Evolutionary conservation across 176 grass and related monocot species (phyloP).

Genomic region (Alloteropsis semialata): DNA sequence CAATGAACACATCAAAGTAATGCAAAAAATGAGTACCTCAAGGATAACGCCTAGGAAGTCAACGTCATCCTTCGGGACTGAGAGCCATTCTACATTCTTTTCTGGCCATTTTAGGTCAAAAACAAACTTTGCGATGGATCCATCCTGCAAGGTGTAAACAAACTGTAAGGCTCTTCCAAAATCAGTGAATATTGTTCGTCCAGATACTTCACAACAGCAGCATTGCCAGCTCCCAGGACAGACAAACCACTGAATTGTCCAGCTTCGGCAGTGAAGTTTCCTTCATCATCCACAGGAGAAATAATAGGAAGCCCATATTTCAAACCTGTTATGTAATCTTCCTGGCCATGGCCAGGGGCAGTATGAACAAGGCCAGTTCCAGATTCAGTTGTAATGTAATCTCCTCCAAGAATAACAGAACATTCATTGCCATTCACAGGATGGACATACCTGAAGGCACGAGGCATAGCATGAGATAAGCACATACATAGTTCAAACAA

Average conservation of each 20-base stretch:
- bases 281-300: slow-evolving; percentile 94
- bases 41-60: slow-evolving; percentile 76
- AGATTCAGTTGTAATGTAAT: slow-evolving; percentile 96
- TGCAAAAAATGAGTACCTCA: slow-evolving; percentile 50
- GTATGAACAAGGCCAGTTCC: slow-evolving; percentile 99
- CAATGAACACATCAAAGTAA: background rate
- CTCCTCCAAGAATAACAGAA: slow-evolving; percentile 86
- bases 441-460: slow-evolving; percentile 69
- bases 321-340: slow-evolving; percentile 89
- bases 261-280: slow-evolving; percentile 88
- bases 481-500: background rate
- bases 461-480: slow-evolving; percentile 25
- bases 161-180: slow-evolving; percentile 92
- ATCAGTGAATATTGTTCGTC: slow-evolving; percentile 67
- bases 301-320: slow-evolving; percentile 91
- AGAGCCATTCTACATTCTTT: slow-evolving; percentile 65
- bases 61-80: slow-evolving; percentile 56
- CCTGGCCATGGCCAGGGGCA: slow-evolving; percentile 97
- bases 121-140: slow-evolving; percentile 66
- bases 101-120: slow-evolving; percentile 91
- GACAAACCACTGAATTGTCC: slow-evolving; percentile 76
- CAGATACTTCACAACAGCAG: slow-evolving; percentile 74
- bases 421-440: slow-evolving; percentile 83
- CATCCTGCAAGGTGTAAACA: slow-evolving; percentile 81
- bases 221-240: slow-evolving; percentile 84